phyloP scores from a whole-genome alignment of 768 basidiomycete species.

The Boletellus emodensis region DNA sequence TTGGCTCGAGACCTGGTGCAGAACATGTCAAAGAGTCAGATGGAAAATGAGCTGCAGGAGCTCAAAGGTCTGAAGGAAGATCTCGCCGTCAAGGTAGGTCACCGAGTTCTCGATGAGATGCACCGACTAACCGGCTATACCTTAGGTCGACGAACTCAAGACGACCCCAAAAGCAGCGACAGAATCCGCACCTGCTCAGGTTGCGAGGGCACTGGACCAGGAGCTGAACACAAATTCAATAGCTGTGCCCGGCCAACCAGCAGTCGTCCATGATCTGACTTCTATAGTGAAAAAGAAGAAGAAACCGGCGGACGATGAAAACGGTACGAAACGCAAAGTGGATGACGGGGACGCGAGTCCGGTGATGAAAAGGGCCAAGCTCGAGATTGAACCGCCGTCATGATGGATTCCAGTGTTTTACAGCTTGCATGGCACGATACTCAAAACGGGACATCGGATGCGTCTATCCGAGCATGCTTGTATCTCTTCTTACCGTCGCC shows the following conservation, averaged over 20 bases:
- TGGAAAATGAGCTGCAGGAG: slow-evolving; percentile 78
- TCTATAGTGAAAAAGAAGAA: slow-evolving; percentile 88
- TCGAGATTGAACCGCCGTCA: slow-evolving; percentile 39
- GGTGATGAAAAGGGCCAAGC: slow-evolving; percentile 57
- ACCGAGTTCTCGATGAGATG: neutral
- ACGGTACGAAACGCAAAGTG: slow-evolving; percentile 63
- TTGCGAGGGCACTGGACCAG: slow-evolving; percentile 64
- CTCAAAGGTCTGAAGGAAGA: slow-evolving; percentile 73
- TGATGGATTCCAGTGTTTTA: slow-evolving; percentile 7
- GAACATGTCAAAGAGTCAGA: slow-evolving; percentile 69
- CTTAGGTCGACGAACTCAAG: slow-evolving; percentile 87
- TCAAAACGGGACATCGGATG: slow-evolving; percentile 25
- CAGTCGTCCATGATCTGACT: slow-evolving; percentile 76
- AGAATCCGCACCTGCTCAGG: slow-evolving; percentile 65
- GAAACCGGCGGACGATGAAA: slow-evolving; percentile 35
- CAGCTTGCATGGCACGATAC: neutral
- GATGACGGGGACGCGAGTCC: slow-evolving; percentile 50
- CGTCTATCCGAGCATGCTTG: slow-evolving; percentile 47
- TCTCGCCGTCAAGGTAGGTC: slow-evolving; percentile 71
- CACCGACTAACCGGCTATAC: neutral
- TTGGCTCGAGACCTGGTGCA: slow-evolving; percentile 48
- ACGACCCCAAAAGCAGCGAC: slow-evolving; percentile 62
- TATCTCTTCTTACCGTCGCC: slow-evolving; percentile 69
- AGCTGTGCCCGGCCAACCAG: slow-evolving; percentile 31
- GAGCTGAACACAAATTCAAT: slow-evolving; percentile 53